Evolutionary conservation across 2,329 filamentous ascomycete genomes (phyloP).

Genomic region (Sphaerostilbella broomeana): DNA sequence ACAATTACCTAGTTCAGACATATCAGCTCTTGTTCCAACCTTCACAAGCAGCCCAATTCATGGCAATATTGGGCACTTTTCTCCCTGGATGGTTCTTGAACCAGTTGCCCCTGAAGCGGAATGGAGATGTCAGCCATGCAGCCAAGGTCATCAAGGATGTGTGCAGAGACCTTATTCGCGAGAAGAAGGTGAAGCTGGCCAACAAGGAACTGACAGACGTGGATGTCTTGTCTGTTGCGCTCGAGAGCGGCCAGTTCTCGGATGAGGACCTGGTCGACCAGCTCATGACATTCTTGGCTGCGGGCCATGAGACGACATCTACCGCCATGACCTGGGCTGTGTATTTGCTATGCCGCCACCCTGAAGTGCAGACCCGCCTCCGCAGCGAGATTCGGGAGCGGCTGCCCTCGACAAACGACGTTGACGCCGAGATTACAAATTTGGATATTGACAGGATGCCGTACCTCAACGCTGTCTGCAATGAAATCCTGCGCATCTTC

Average conservation of each 20-base stretch:
- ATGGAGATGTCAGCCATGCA: slow-evolving; percentile 55
- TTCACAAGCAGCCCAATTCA: slow-evolving; percentile 42
- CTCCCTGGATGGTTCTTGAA: slow-evolving; percentile 56
- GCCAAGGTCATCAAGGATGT: slow-evolving; percentile 54
- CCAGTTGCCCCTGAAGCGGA: slow-evolving; percentile 62
- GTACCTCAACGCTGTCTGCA: slow-evolving; percentile 74
- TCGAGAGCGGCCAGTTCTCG: slow-evolving; percentile 67
- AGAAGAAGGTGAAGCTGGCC: slow-evolving; percentile 55
- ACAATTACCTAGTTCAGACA: slow-evolving; percentile 50
- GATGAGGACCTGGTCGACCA: slow-evolving; percentile 81
- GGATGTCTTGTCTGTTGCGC: slow-evolving; percentile 76
- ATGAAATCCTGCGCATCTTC: slow-evolving; percentile 68
- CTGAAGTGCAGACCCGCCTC: slow-evolving; percentile 58
- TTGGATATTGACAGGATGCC: slow-evolving; percentile 63
- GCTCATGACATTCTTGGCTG: slow-evolving; percentile 83
- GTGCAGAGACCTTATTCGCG: slow-evolving; percentile 60
- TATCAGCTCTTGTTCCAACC: slow-evolving; percentile 53
- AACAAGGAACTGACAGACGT: slow-evolving; percentile 45
- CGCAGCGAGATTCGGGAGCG: slow-evolving; percentile 59
- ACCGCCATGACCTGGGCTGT: slow-evolving; percentile 69
- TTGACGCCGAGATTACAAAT: slow-evolving; percentile 30
- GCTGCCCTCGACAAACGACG: slow-evolving; percentile 45
- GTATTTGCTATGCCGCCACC: slow-evolving; percentile 61
- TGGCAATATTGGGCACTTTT: slow-evolving; percentile 55
- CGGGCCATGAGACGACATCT: slow-evolving; percentile 75